Percentiles rank a stretch among this genome's conserved stretches.
Evolutionary conservation across 164 flowering plant genomes (phyloP).

Genomic region (Taxillus chinensis): DNA sequence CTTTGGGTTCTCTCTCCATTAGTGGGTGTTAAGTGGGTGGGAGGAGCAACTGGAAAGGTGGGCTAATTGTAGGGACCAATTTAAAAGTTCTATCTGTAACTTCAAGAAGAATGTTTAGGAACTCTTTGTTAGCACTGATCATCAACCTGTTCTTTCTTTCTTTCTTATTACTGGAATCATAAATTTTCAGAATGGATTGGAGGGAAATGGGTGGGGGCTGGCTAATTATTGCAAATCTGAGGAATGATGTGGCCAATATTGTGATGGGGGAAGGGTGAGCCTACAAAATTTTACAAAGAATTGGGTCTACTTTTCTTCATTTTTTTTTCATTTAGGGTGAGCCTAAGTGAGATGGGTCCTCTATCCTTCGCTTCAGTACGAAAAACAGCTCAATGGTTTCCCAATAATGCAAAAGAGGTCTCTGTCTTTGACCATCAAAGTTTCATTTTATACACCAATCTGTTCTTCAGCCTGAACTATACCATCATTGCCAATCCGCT

Average conservation of each 20-base stretch:
- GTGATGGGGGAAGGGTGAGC: no score
- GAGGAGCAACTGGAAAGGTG: conserved; percentile 2
- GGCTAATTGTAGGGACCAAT: neutral
- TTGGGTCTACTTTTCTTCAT: no score
- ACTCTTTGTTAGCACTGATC: conserved; percentile 11
- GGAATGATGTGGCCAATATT: no score
- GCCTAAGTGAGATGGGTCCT: no score
- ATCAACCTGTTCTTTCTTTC: conserved; percentile 13
- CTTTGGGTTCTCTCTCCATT: neutral
- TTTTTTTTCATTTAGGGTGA: no score
- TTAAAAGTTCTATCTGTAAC: conserved; percentile 9
- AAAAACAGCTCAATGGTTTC: conserved; percentile 26
- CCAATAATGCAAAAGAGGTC: conserved; percentile 39
- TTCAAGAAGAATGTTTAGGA: conserved; percentile 16
- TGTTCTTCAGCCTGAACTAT: conserved; percentile 22
- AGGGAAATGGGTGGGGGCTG: no score
- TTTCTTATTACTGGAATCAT: conserved; percentile 3
- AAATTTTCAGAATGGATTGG: no score
- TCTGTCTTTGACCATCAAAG: conserved; percentile 29
- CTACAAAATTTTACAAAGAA: no score
- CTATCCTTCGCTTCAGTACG: conserved; percentile 17
- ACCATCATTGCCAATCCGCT: conserved; percentile 29
- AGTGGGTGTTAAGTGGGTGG: conserved; percentile 2
- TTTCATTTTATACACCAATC: conserved; percentile 5
- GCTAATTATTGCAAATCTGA: no score